Evolutionary conservation across 306 rosid genomes (phyloP).

Genomic region (Lathyrus aphaca): DNA sequence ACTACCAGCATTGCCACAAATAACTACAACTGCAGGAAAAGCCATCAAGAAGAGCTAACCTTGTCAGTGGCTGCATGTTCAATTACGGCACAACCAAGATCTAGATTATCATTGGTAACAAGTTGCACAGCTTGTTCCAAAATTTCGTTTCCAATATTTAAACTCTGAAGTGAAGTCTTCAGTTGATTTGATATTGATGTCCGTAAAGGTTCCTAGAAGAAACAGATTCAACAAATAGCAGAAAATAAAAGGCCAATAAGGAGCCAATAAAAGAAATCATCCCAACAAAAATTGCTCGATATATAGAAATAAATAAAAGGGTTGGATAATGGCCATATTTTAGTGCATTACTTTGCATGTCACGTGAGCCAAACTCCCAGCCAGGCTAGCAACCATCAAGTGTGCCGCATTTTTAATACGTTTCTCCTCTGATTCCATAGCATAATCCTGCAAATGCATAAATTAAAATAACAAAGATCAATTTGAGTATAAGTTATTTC

Average conservation of each 20-base stretch:
- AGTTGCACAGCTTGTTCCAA: constrained; percentile 94
- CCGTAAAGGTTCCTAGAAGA: constrained; percentile 85
- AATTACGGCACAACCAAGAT: constrained; percentile 96
- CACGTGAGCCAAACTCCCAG: constrained; percentile 97
- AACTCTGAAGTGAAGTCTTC: constrained; percentile 78
- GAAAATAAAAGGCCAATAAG: constrained; percentile 10
- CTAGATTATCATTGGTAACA: constrained; percentile 96
- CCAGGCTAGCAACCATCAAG: constrained; percentile 97
- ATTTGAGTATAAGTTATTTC: constrained; percentile 9
- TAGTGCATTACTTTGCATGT: constrained; percentile 83
- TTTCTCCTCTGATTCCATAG: constrained; percentile 98
- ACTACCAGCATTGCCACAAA: not conserved
- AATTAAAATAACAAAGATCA: constrained; percentile 26
- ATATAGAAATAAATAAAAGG: constrained; percentile 1
- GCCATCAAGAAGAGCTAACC: constrained; percentile 57
- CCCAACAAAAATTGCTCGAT: not conserved
- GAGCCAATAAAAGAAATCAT: not conserved
- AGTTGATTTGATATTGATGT: constrained; percentile 80
- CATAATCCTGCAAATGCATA: constrained; percentile 74
- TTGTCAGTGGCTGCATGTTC: constrained; percentile 97
- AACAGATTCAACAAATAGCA: constrained; percentile 12
- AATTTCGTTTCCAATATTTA: constrained; percentile 64
- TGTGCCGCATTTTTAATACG: constrained; percentile 92
- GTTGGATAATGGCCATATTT: constrained; percentile 18
- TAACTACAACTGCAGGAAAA: constrained; percentile 19